Base-by-base conservation (phyloP, 495 filamentous ascomycete species). In the Penicillium tannophilum region DNA sequence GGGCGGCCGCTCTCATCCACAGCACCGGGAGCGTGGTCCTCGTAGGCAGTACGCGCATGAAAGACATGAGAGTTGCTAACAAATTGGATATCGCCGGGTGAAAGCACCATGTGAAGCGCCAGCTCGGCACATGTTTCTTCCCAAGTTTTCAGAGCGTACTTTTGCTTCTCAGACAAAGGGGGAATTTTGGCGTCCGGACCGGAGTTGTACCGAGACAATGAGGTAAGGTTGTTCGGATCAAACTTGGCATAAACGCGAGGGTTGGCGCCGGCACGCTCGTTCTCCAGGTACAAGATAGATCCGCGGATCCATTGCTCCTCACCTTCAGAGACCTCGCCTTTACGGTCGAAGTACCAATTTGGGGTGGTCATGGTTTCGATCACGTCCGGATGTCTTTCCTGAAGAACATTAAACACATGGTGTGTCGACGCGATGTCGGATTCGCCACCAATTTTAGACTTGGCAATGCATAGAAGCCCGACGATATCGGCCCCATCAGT, bases 261-360 rank as follows among this genome's bases (percentile, higher is more conserved):
- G 45, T 55, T 64, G 11, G 45, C 44, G 5, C 77, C 69, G 3
- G 71, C 60, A n/a, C 52, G 54, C 8, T 76, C 76, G n/a, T 70
- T 69, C 62, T 84, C 90, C 1, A 91, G 73, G 70, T 90, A 93
- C 51, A 93, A 82, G 12, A 93, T 82, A 16, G 82, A 79, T 35
- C 83, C 82, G n/a, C 82, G 79, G 63, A 91, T 87, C 69, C 83
- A 95, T 49, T 82, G 81, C 53, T 90, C 84, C 70, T 93, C 78
- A 23, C 88, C 90, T 19, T 79, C 74, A 14, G 81, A 85, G 2
- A 80, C 80, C 73, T 93, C 91, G 20, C 91, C 91, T 69, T 95
- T 95, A 57, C 91, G 88, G 68, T 95, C 91, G 67, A 95, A 93
- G 71, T 92, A 92, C 91, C 91, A 95, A 58, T 86, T 82, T 0